Evolutionary conservation across 176 grass and related monocot genomes (phyloP).

Genomic region (Bonia amplexicaulis): DNA sequence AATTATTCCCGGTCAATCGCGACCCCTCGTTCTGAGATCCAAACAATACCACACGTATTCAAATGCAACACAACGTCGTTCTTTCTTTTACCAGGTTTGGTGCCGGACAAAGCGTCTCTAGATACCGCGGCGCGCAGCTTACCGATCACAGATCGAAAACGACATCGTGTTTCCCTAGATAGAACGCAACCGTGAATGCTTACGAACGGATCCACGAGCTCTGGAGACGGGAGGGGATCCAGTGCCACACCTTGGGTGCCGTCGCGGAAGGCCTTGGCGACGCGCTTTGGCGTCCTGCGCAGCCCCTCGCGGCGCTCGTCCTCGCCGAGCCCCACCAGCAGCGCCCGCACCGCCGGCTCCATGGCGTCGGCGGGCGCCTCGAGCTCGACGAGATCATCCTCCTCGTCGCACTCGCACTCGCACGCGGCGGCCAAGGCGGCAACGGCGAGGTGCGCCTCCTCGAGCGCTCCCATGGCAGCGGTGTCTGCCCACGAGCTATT

Average conservation of each 20-base stretch:
- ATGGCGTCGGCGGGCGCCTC: constrained; percentile 26
- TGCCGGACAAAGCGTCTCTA: background rate
- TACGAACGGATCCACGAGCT: constrained; percentile 24
- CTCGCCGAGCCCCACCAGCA: constrained; percentile 84
- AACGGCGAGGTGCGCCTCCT: constrained; percentile 54
- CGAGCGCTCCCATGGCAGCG: constrained; percentile 62
- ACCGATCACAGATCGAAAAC: background rate
- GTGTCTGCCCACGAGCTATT: constrained; percentile 23
- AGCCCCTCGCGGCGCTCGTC: constrained; percentile 72
- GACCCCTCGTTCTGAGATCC: constrained; percentile 7
- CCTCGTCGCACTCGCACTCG: constrained; percentile 35
- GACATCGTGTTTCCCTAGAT: background rate
- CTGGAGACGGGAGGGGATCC: background rate
- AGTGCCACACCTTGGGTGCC: constrained; percentile 59
- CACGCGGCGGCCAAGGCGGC: constrained; percentile 8
- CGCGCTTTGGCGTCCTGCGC: constrained; percentile 73
- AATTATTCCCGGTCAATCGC: background rate
- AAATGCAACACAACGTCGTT: constrained; percentile 3
- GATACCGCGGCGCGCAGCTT: background rate
- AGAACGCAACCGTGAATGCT: background rate
- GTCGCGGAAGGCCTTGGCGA: constrained; percentile 94
- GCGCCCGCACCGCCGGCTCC: constrained; percentile 54
- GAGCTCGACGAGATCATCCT: constrained; percentile 20
- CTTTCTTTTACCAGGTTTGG: too few species aligned
- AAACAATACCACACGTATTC: background rate